Base-by-base conservation (phyloP, 495 filamentous ascomycete species). In the Letharia columbiana region DNA sequence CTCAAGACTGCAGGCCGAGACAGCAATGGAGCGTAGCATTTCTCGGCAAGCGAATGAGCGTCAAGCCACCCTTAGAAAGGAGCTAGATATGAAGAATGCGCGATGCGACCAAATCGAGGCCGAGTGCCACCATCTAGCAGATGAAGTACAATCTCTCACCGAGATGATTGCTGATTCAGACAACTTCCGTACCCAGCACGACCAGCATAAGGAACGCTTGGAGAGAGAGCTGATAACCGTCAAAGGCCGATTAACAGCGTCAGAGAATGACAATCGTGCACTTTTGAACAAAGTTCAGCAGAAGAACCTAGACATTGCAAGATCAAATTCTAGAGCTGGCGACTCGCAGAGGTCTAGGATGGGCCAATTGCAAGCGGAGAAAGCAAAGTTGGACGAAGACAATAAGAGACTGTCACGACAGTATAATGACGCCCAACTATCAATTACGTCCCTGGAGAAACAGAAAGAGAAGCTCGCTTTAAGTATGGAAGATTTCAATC, bases 241-340 rank as follows among this genome's bases (percentile, higher is more conserved):
- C 49, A 96, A 93, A 72, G 92, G 93, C 65, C 87, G 94, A 40
- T 81, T 98, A 60, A 84, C 88, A 17, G 94, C 94, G 40, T 98
- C 94, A 0, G 94, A 98, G 71, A 97, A 98, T 71, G 94, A 98
- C 76, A 98, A 98, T 71, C 87, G 91, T n/a, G 87, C 92, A 45
- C 80, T 98, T 1, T 81, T 98, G 59, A 98, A 96, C 73, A 98
- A 98, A 75, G 82, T 98, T 15, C 94, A 98, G 70, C 93, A 97
- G 71, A 98, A 98, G 82, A 95, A 95, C 56, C 85, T 98, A 11
- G 94, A 98, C 73, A 94, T 98, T 73, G 93, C 92, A 40, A 83
- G 95, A 50, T 93, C 94, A 7, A 91, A 84, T 67, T 95, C 93
- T 4, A 87, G 86, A 65, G 94, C 91, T 39, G 90, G 84, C 63